Conservation (phyloP, 2,329 filamentous ascomycete species). For the Ceratocystis diversiconidia region DNA sequence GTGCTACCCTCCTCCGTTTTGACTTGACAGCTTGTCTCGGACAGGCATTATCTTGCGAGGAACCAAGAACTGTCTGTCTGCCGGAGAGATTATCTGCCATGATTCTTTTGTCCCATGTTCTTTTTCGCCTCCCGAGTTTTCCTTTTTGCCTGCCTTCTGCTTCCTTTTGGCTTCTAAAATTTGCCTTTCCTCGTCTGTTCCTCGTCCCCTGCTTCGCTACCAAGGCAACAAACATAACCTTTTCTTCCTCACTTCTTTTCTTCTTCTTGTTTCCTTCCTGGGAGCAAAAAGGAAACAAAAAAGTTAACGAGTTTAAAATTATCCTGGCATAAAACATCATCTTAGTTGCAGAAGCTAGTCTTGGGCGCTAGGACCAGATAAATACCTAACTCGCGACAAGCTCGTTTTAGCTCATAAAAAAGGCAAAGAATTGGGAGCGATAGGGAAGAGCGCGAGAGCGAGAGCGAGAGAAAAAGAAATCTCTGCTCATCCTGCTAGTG, state of each 20-base stretch:
- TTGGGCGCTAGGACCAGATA: not conserved
- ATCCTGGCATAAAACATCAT: slow-evolving; percentile 6
- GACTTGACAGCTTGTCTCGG: too few species aligned
- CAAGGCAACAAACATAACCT: not conserved
- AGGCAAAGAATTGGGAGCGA: not conserved
- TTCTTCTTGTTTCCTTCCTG: not conserved
- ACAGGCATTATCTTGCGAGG: too few species aligned
- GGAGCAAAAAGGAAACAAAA: not conserved
- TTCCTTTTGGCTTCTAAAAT: not conserved
- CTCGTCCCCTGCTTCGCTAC: not conserved
- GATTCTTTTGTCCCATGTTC: too few species aligned
- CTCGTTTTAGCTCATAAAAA: not conserved
- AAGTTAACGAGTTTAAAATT: not conserved
- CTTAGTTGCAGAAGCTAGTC: not conserved
- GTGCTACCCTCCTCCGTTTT: too few species aligned
- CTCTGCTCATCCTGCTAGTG: not conserved
- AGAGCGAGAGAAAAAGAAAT: not conserved
- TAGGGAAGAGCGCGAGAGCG: not conserved
- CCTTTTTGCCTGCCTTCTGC: not conserved
- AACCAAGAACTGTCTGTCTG: too few species aligned
- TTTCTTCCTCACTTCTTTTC: not conserved
- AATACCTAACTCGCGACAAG: not conserved
- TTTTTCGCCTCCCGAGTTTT: not conserved
- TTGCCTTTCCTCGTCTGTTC: not conserved
- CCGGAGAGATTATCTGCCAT: too few species aligned